Evolutionary conservation across 1,284 basidiomycete genomes (phyloP).

Genomic region (Ceratobasidium sp.): DNA sequence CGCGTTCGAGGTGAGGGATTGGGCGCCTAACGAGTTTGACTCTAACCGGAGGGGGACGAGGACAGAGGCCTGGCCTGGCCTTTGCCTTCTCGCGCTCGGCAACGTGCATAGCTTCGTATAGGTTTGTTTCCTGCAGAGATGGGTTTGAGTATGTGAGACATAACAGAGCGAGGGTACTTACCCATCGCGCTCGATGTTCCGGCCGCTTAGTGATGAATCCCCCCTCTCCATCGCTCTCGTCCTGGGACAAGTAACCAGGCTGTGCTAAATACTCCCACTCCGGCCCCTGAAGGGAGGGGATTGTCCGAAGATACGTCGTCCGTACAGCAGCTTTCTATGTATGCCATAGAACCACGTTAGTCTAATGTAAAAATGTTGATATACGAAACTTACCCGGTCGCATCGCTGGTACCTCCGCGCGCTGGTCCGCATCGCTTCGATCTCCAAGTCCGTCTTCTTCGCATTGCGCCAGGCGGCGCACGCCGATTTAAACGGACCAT

Average conservation of each 20-base stretch:
- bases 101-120: constrained; percentile 1
- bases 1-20: constrained; percentile 28
- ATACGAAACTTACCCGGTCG: neutral
- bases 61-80: constrained; percentile 1
- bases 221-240: constrained; percentile 2
- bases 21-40: neutral
- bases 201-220: neutral
- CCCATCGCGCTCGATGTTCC: neutral
- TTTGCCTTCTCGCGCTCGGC: neutral
- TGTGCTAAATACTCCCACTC: constrained; percentile 12
- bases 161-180: neutral
- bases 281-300: neutral
- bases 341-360: neutral
- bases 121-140: neutral
- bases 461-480: neutral
- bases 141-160: neutral
- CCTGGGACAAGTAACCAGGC: constrained; percentile 11
- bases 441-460: neutral
- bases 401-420: neutral
- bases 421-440: neutral
- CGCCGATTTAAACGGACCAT: constrained; percentile 17
- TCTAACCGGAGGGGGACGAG: neutral
- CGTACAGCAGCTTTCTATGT: neutral
- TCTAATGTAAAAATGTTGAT: neutral
- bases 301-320: neutral